Percentiles rank a stretch among this genome's conserved stretches.
Conservation (phyloP, 805 yeast genomes). For the Kregervanrija fluxuum region DNA sequence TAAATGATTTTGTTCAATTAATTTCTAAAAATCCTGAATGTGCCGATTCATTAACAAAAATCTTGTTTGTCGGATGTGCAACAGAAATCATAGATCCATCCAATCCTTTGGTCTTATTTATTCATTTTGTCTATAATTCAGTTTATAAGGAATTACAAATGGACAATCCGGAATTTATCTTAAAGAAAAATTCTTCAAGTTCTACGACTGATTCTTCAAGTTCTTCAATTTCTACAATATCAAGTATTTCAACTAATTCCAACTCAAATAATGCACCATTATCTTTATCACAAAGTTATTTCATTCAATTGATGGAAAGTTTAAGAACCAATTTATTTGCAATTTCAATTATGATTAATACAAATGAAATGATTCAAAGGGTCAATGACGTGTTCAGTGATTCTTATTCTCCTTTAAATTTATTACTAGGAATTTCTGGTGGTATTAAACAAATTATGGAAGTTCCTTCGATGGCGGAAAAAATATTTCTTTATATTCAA, state of each 20-base stretch:
- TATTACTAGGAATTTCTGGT: slow-evolving; percentile 17
- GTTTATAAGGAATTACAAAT: slow-evolving; percentile 23
- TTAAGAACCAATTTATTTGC: slow-evolving; percentile 22
- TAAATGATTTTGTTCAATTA: slow-evolving; percentile 18
- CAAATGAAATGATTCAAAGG: slow-evolving; percentile 11
- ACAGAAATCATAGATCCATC: slow-evolving; percentile 18
- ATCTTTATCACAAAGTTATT: not conserved
- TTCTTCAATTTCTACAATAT: not conserved
- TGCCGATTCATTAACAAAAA: slow-evolving; percentile 25
- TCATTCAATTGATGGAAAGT: slow-evolving; percentile 10
- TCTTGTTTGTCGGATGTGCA: slow-evolving; percentile 29
- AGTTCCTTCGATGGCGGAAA: slow-evolving; percentile 15
- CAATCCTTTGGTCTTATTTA: slow-evolving; percentile 24
- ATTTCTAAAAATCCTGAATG: slow-evolving; percentile 18
- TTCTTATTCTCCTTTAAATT: slow-evolving; percentile 9
- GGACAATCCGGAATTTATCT: slow-evolving; percentile 19
- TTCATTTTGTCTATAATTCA: slow-evolving; percentile 17
- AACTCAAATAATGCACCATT: not conserved
- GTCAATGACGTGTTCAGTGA: slow-evolving; percentile 11
- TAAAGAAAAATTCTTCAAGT: not conserved
- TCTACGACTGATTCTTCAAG: slow-evolving; percentile 11
- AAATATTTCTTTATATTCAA: slow-evolving; percentile 13
- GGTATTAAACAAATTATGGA: slow-evolving; percentile 19
- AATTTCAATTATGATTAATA: slow-evolving; percentile 16
- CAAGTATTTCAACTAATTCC: not conserved